phyloP scores from a whole-genome alignment of 441 rosid species.

The Metrosideros polymorpha region DNA sequence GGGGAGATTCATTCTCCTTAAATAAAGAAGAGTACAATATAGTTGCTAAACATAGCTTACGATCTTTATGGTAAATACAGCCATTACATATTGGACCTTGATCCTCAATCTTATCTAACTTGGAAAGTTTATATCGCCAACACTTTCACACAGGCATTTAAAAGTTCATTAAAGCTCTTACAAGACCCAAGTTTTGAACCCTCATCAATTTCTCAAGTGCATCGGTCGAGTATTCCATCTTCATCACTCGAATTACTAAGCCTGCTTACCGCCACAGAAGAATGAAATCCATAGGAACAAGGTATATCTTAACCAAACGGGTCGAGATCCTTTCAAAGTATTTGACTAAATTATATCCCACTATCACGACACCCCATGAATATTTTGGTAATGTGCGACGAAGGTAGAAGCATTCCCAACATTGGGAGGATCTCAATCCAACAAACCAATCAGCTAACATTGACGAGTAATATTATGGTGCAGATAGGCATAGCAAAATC shows the following conservation, averaged over 20 bases:
- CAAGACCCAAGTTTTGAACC: not conserved
- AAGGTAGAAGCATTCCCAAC: too few species aligned
- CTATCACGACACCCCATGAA: too few species aligned
- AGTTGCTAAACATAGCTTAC: too few species aligned
- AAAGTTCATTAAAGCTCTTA: not conserved
- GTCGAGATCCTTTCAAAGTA: not conserved
- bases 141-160: not conserved
- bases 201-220: not conserved
- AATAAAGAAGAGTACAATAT: too few species aligned
- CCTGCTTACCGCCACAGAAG: not conserved
- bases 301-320: too few species aligned
- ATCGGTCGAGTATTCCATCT: not conserved
- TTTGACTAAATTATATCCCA: not conserved
- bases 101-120: too few species aligned
- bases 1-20: too few species aligned
- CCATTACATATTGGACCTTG: too few species aligned
- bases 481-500: too few species aligned
- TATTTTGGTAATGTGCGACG: too few species aligned
- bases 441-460: not conserved
- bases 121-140: too few species aligned
- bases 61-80: too few species aligned
- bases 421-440: not conserved
- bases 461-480: rapidly evolving
- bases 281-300: not conserved
- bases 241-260: not conserved